Base-by-base conservation (phyloP, 257 asterid species). In the Fraxinus pennsylvanica region DNA sequence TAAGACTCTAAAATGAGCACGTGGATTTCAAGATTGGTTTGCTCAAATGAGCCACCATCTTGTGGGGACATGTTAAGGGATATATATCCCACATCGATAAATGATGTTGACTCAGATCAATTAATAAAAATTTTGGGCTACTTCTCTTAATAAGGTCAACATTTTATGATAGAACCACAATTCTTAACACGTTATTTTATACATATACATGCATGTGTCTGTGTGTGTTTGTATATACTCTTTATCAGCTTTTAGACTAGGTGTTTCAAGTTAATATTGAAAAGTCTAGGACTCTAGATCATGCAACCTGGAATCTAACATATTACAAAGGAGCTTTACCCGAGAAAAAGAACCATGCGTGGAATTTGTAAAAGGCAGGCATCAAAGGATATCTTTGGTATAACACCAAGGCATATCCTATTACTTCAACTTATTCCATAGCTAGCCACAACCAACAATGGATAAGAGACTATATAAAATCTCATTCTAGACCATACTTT, bases 331-430 rank as follows among this genome's bases (percentile, higher is more conserved):
- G 5, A 21, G 21, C 77, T 57, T 61, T 61, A 61, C 32, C 15
- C 0, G 32, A 21, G 29, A 61, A 61, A 76, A 39, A 14, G 36
- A 75, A 63, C 38, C 39, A 25, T 65, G 75, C 32, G 27, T 74
- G 67, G 76, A 57, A 70, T 43, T 36, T 63, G 35, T 25, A 63
- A 63, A 80, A 41, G 39, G 45, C 27, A 54, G n/a, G 76, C 81
- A 79, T 79, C 75, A 52, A 41, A 52, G 81, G 80, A 81, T 81
- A 84, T 84, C 85, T 83, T 17, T 5, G 57, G 87, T 79, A 84
- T 81, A 81, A 75, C 66, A 59, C 71, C 22, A 17, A 35, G 35
- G 69, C 80, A 81, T 81, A 81, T 83, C 84, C 82, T 4, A 32
- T 75, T 54, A 75, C 73, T 70, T 70, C 80, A 65, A 70, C 73